A percentile compares a stretch with the other conserved stretches of the same genome.
Evolutionary conservation across 2,329 filamentous ascomycete species (phyloP).

Genomic region (Bertia moriformis): DNA sequence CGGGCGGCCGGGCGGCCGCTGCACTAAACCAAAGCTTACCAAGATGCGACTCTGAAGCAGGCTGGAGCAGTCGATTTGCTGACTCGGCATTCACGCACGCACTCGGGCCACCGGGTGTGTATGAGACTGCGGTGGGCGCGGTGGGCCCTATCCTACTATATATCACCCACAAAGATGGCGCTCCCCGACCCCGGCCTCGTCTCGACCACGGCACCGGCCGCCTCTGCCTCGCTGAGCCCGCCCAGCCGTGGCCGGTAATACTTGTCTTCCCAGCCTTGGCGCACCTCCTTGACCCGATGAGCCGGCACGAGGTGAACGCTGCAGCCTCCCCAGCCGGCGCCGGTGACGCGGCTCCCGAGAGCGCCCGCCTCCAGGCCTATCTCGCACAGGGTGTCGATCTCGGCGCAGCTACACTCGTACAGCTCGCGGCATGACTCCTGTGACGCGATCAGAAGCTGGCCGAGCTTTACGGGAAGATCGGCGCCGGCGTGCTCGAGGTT

Average conservation of each 20-base stretch:
- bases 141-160: too few species aligned
- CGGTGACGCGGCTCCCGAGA: conserved; percentile 75
- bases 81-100: too few species aligned
- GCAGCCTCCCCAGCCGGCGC: conserved; percentile 93
- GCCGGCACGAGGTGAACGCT: conserved; percentile 83
- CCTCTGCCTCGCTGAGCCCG: conserved; percentile 44
- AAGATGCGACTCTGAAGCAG: too few species aligned
- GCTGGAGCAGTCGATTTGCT: too few species aligned
- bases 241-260: conserved; percentile 71
- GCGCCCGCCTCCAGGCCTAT: conserved; percentile 67
- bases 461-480: conserved; percentile 51
- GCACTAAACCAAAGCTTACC: too few species aligned
- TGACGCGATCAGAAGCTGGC: conserved; percentile 74
- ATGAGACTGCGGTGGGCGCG: too few species aligned
- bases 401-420: conserved; percentile 83
- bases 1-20: too few species aligned
- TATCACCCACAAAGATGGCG: conserved; percentile 32
- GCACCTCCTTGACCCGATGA: conserved; percentile 66
- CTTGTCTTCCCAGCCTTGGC: conserved; percentile 60
- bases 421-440: conserved; percentile 74
- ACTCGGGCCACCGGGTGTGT: too few species aligned
- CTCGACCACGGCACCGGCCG: conserved; percentile 67
- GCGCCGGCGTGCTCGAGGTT: conserved; percentile 45
- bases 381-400: conserved; percentile 76
- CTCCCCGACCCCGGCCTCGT: conserved; percentile 72